Conservation (phyloP, 352 stramenopile genomes). For the Thalassiosira sp. region DNA sequence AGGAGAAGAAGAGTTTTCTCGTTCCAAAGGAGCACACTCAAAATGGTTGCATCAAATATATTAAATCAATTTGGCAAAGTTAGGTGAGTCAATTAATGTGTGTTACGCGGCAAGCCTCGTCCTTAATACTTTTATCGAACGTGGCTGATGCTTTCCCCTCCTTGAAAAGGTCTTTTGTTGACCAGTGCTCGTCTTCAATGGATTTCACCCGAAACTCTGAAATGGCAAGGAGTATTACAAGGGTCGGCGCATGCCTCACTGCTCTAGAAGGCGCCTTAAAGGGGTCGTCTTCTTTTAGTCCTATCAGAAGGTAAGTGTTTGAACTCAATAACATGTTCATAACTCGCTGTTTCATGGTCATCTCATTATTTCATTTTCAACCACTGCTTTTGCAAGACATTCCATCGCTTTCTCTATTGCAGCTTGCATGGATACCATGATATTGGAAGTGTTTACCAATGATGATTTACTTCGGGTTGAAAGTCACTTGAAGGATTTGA, state of each 20-base stretch:
- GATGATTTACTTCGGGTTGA: slow-evolving; percentile 71
- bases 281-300: slow-evolving; percentile 55
- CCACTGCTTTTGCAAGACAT: slow-evolving; percentile 20
- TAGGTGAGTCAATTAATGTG: slow-evolving; percentile 21
- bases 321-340: slow-evolving; percentile 23
- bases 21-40: slow-evolving; percentile 45
- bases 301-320: slow-evolving; percentile 66
- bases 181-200: slow-evolving; percentile 43
- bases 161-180: slow-evolving; percentile 40
- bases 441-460: slow-evolving; percentile 36
- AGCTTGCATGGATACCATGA: slow-evolving; percentile 45
- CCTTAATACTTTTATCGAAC: background rate
- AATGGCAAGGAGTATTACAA: slow-evolving; percentile 35
- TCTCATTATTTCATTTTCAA: background rate
- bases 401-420: slow-evolving; percentile 46
- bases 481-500: slow-evolving; percentile 66
- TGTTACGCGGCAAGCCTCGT: background rate
- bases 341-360: background rate
- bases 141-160: background rate
- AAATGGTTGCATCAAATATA: slow-evolving; percentile 62
- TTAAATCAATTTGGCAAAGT: slow-evolving; percentile 54
- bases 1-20: slow-evolving; percentile 47
- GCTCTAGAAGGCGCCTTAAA: slow-evolving; percentile 57
- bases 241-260: slow-evolving; percentile 53
- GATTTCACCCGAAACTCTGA: slow-evolving; percentile 24